Evolutionary conservation across 177 flowering plant species (phyloP).

Genomic region (Vitis hybrid): DNA sequence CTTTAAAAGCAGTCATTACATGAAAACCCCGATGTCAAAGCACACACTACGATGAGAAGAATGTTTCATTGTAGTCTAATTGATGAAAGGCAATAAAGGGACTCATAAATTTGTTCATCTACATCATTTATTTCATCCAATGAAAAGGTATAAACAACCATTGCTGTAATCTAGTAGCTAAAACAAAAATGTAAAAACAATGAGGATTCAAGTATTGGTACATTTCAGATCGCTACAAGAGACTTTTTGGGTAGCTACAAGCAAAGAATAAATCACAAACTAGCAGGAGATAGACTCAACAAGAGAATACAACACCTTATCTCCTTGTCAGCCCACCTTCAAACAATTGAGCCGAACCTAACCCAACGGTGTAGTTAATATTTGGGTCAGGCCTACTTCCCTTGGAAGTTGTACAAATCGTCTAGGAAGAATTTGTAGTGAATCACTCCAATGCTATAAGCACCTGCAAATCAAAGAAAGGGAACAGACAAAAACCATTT

Average conservation of each 20-base stretch:
- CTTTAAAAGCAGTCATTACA: not conserved
- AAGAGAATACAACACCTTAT: no score
- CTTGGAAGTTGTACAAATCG: conserved; percentile 43
- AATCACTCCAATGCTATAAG: conserved; percentile 53
- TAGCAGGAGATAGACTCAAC: not conserved
- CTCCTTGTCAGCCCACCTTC: no score
- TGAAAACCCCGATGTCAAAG: no score
- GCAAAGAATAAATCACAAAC: no score
- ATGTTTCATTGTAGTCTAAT: no score
- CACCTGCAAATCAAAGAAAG: conserved; percentile 30
- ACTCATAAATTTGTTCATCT: no score
- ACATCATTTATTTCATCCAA: no score
- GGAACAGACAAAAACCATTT: not conserved
- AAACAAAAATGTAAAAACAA: not conserved
- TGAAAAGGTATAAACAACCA: not conserved
- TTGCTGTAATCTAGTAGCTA: not conserved
- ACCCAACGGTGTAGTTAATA: conserved; percentile 41
- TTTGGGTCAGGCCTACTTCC: conserved; percentile 36
- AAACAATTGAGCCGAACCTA: conserved; percentile 4
- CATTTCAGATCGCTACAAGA: no score
- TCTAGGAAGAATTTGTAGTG: conserved; percentile 47
- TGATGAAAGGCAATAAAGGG: no score
- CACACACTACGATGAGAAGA: no score
- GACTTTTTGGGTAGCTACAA: no score
- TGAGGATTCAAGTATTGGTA: not conserved